Conservation (phyloP, 768 basidiomycete species). For the Cystobasidium onofrii region DNA sequence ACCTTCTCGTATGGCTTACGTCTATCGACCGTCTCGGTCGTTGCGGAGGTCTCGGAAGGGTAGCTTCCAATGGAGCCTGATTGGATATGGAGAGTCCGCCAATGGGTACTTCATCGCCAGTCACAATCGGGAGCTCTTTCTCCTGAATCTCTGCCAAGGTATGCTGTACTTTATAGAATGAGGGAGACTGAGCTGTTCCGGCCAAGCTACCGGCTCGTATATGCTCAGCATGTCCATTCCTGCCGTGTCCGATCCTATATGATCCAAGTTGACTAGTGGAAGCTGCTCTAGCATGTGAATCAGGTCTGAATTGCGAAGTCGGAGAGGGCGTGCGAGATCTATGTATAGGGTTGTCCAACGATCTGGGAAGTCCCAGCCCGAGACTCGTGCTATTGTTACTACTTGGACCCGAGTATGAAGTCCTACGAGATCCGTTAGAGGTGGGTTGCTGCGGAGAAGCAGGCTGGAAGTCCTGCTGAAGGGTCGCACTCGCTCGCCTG, state of each 20-base stretch:
- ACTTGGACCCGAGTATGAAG: constrained; percentile 1
- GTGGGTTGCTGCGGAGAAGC: neutral
- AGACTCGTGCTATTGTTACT: neutral
- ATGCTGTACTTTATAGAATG: neutral
- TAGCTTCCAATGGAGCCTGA: neutral
- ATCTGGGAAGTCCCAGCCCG: constrained; percentile 4
- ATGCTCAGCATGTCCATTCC: constrained; percentile 15
- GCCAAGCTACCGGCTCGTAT: constrained; percentile 2
- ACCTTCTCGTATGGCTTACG: neutral
- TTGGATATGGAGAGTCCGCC: neutral
- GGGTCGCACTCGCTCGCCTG: neutral
- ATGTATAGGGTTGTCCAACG: neutral
- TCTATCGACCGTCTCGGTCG: neutral
- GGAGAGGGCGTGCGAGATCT: constrained; percentile 14
- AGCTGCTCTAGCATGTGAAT: constrained; percentile 1
- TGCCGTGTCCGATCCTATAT: constrained; percentile 7
- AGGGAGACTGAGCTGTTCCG: neutral
- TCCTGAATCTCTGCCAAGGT: neutral
- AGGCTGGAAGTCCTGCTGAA: constrained; percentile 3
- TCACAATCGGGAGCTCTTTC: neutral
- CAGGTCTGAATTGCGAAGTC: neutral
- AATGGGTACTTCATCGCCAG: neutral
- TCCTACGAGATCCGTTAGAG: neutral
- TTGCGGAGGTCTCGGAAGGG: neutral
- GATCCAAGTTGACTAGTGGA: neutral